phyloP scores from a whole-genome alignment of 306 rosid genomes.

The Inga laurina region DNA sequence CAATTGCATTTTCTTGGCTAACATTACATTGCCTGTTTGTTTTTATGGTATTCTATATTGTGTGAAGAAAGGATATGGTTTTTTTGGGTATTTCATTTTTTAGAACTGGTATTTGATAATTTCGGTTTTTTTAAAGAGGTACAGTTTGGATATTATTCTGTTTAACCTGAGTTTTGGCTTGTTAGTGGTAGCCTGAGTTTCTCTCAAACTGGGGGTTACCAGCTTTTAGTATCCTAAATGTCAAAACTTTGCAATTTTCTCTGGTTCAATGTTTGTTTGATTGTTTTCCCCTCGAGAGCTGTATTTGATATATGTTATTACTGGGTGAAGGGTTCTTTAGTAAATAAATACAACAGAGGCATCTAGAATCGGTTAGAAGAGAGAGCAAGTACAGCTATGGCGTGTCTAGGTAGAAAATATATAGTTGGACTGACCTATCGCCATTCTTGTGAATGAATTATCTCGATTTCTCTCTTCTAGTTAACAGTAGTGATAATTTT shows the following conservation, averaged over 20 bases:
- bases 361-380: too few species aligned
- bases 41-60: neutral
- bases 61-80: conserved; percentile 13
- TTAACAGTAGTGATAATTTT: conserved; percentile 18
- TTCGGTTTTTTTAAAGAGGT: neutral
- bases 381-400: too few species aligned
- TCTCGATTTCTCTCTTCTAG: too few species aligned
- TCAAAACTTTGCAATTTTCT: neutral
- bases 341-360: too few species aligned
- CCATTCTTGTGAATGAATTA: too few species aligned
- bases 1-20: neutral
- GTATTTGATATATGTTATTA: neutral
- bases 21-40: neutral
- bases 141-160: neutral
- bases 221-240: neutral
- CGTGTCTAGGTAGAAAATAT: too few species aligned
- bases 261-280: neutral
- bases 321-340: too few species aligned
- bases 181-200: neutral
- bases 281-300: neutral
- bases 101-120: neutral
- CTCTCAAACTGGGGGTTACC: neutral
- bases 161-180: neutral
- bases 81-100: neutral
- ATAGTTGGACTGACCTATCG: too few species aligned